Conservation (phyloP, 2,329 filamentous ascomycete genomes). For the Fusarium pininemorale region DNA sequence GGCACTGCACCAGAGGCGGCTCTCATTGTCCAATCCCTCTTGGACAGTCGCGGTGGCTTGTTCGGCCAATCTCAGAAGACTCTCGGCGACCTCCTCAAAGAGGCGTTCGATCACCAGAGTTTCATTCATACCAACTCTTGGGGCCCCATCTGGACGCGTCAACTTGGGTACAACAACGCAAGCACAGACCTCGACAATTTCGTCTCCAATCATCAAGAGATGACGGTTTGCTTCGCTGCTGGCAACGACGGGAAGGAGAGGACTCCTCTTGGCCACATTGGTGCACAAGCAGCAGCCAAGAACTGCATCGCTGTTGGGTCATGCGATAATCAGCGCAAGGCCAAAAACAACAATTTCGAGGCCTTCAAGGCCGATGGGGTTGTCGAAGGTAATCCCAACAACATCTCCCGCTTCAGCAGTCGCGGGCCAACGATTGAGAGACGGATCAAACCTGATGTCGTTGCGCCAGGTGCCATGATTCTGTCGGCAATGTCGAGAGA, state of each 20-base stretch:
- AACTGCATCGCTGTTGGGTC: neutral
- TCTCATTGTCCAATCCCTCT: neutral
- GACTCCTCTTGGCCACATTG: neutral
- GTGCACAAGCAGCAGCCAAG: neutral
- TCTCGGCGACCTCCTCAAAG: neutral
- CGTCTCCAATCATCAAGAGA: neutral
- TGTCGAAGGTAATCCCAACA: neutral
- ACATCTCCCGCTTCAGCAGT: neutral
- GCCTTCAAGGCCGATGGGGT: neutral
- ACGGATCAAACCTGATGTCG: too few relatives aligned
- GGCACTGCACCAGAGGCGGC: neutral
- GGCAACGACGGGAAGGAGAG: rapidly evolving
- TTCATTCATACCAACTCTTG: neutral
- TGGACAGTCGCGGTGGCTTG: rapidly evolving
- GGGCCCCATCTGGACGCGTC: neutral
- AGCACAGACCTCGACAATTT: neutral
- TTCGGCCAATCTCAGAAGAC: neutral
- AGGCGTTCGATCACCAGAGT: neutral
- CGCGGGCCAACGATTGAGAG: too few relatives aligned
- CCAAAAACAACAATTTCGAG: rapidly evolving
- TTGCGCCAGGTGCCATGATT: too few relatives aligned
- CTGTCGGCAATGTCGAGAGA: too few relatives aligned
- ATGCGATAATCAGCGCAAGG: neutral
- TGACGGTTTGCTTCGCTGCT: neutral
- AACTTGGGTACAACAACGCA: rapidly evolving